Base-by-base conservation (phyloP, 1,139 yeast species). In the Saccharomycopsis crataegensis region DNA sequence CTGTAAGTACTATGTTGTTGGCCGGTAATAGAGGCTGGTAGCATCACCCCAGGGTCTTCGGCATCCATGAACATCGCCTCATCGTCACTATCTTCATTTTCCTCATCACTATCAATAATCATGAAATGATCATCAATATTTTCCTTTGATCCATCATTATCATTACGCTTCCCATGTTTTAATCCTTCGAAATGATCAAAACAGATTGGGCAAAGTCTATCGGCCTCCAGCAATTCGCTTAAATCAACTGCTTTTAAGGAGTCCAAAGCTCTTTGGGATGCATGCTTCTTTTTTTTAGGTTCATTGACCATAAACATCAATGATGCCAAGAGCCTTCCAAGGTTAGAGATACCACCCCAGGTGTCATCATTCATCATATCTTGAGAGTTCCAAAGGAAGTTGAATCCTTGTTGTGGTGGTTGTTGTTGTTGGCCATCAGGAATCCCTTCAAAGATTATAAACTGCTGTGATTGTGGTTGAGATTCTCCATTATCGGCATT, bases 191-290 rank as follows among this genome's bases (percentile, higher is more conserved):
- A 55, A 9, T 43, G 36, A 12, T 57, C 59, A 47, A 52, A 57
- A 41, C 59, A 57, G 28, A 57, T 57, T 1, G 59, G 14, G 32
- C 59, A 57, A 7, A n/a, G 47, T 12, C 58, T 34, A 37, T 55
- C 57, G 8, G 45, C 32, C 31, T 50, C 55, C n/a, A 54, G 51
- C n/a, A 57, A 14, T 22, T 37, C 47, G 14, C 16, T 11, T 5
- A 50, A 8, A 22, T 53, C 53, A 5, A 57, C 51, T 12, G 36
- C 17, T 38, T 48, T 44, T 37, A 57, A 48, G 3, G 46, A 11
- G 11, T 55, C 57, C 44, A 57, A 50, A 8, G 59, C 59, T 3
- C 46, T 33, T 22, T 57, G 45, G 40, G 52, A 47, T 11, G 59
- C 59, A 48, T 55, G 58, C 33, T 55, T 52, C 49, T 54, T 43